Evolutionary conservation across 108 stramenopile species (phyloP).

Genomic region (Skeletonema marinoi): DNA sequence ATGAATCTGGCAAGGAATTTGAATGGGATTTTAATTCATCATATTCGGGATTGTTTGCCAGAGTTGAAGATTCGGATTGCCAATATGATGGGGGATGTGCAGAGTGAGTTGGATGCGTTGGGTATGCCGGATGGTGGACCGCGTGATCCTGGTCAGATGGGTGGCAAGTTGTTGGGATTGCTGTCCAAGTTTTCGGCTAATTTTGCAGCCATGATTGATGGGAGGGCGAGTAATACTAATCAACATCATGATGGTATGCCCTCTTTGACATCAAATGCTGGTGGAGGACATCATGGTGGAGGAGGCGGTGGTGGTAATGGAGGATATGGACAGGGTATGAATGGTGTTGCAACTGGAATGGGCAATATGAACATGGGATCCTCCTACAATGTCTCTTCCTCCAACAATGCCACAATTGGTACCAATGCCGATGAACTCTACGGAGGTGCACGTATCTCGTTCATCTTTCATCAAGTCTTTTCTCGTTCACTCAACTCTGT

Average conservation of each 20-base stretch:
- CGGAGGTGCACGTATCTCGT: conserved; percentile 96
- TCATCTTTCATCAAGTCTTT: conserved; percentile 96
- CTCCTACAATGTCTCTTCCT: conserved; percentile 7
- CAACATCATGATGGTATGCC: conserved; percentile 47
- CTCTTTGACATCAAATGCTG: conserved; percentile 3
- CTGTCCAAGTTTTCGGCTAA: conserved; percentile 92
- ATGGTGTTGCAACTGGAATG: conserved; percentile 35
- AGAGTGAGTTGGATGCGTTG: conserved; percentile 85
- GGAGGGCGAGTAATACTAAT: conserved; percentile 66
- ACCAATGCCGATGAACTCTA: conserved; percentile 85
- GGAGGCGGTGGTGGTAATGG: conserved; percentile 17
- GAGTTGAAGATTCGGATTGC: conserved; percentile 93
- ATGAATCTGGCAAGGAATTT: conserved; percentile 76
- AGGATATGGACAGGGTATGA: conserved; percentile 23
- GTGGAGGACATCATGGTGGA: not conserved
- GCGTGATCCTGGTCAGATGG: conserved; percentile 46
- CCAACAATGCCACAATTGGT: conserved; percentile 18
- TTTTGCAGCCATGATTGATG: conserved; percentile 90
- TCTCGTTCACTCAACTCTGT: conserved; percentile 81
- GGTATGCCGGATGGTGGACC: conserved; percentile 57
- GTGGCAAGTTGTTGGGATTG: conserved; percentile 83
- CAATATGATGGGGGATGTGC: conserved; percentile 88
- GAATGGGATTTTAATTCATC: conserved; percentile 95
- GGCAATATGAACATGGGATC: conserved; percentile 28
- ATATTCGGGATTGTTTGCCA: conserved; percentile 96